Conservation (phyloP, 192 early-diverging fungal genomes). For the Backusella macrospora region DNA sequence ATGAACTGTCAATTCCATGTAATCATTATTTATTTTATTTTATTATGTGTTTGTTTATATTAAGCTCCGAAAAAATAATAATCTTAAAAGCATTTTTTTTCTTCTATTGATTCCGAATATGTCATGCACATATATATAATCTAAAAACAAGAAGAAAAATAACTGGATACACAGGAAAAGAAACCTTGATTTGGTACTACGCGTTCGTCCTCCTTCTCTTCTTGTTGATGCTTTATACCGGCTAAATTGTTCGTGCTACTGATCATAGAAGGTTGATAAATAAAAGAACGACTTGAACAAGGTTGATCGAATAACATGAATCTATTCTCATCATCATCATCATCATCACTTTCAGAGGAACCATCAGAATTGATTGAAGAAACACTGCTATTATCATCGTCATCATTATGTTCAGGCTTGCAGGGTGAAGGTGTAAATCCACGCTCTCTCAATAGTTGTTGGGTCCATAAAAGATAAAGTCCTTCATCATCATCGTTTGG, state of each 20-base stretch:
- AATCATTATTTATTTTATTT: background rate
- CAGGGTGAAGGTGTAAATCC: slow-evolving; percentile 27
- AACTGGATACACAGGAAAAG: background rate
- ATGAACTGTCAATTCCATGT: background rate
- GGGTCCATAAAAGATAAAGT: slow-evolving; percentile 32
- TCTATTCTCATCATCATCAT: background rate
- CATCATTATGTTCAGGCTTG: background rate
- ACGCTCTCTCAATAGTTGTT: slow-evolving; percentile 23
- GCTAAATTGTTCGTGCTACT: background rate
- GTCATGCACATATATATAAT: background rate
- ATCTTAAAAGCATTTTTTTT: background rate
- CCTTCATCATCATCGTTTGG: slow-evolving; percentile 28
- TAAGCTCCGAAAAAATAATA: slow-evolving; percentile 10
- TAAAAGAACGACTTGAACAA: background rate
- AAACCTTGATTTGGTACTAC: background rate
- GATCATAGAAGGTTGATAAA: background rate
- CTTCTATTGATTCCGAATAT: background rate
- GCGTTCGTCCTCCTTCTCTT: background rate
- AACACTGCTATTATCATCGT: background rate
- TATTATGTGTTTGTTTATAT: background rate
- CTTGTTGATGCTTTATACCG: background rate
- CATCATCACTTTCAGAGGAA: background rate
- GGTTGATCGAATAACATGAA: background rate
- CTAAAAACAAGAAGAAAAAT: background rate
- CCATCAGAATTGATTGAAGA: background rate